Evolutionary conservation across 148 eudicot species (phyloP), one percentile per base, ranked within the genome.

Genomic region (Pouteria glomerata): DNA sequence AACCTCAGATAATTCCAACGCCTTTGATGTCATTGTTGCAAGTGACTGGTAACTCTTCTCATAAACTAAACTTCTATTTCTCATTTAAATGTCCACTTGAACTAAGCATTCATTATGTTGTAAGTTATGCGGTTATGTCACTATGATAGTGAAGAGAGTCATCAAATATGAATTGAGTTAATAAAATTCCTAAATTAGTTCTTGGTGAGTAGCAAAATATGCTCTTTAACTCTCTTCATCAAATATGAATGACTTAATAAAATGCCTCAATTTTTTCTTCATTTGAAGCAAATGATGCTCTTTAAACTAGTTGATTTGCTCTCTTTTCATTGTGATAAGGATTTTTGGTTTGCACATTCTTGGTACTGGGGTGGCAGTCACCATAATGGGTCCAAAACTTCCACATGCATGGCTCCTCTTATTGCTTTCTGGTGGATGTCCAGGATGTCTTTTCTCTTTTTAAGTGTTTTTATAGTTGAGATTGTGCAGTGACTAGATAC

Each of bases 11-110:
- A 73, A 75, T 18, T 80, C 84, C 76, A 76, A 78, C 64, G 73
- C 72, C 64, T 90, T 88, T 78, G 98, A 93, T 77, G 16, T 85
- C 73, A 78, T 93, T 56, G 81, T 93, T 72, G 98, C 94, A 33
- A 93, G 98, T 64, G 98, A 93, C 86, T 93, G 98, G 98, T 93
- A 84, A 80, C 60, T 30, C 59, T 74, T 62, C 56, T 23, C 13
- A 18, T 1, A 12, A 23, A 70, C 41, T 57, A n/a, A 31, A 19
- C 33, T 27, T 53, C 29, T 35, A 27, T 53, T 64, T 65, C 58
- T 30, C 35, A 13, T 74, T 72, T 24, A 64, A 35, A 14, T 58
- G 21, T 69, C 45, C 27, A 24, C 65, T 61, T 34, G 14, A 18
- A 61, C 44, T 6, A 63, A 23, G n/a, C 15, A 63, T 63, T 13